phyloP scores from a whole-genome alignment of 2,329 filamentous ascomycete species.

The Hortaea werneckii region DNA sequence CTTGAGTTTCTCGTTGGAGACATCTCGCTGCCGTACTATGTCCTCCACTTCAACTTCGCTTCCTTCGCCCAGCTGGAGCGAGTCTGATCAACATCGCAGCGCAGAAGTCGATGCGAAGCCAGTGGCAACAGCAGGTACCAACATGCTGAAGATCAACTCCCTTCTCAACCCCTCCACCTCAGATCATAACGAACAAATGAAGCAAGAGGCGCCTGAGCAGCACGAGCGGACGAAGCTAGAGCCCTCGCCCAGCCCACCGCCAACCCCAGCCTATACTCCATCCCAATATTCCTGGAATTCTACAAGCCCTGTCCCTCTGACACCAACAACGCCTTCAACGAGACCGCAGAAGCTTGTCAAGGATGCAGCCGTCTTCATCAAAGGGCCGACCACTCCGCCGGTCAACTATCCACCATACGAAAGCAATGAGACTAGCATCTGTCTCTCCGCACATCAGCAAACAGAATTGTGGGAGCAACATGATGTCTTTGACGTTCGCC shows the following conservation, averaged over 20 bases:
- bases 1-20: neutral
- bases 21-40: constrained; percentile 8
- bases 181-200: too few species aligned
- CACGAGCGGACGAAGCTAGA: constrained; percentile 9
- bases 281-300: constrained; percentile 13
- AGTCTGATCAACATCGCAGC: constrained; percentile 8
- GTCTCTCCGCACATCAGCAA: constrained; percentile 13
- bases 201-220: constrained; percentile 2
- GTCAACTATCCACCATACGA: constrained; percentile 70
- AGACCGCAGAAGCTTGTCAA: constrained; percentile 52
- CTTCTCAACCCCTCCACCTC: constrained; percentile 29
- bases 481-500: constrained; percentile 53
- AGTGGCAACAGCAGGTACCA: constrained; percentile 9
- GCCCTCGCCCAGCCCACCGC: constrained; percentile 11
- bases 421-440: constrained; percentile 35
- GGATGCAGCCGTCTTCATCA: constrained; percentile 52
- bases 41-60: constrained; percentile 10
- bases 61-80: constrained; percentile 12
- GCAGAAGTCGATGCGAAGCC: constrained; percentile 8
- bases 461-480: constrained; percentile 49
- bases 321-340: constrained; percentile 11
- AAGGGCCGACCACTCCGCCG: constrained; percentile 52
- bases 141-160: constrained; percentile 31
- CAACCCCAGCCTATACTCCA: constrained; percentile 19
- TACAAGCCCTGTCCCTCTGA: constrained; percentile 14